A percentile compares a stretch with the other conserved stretches of the same genome.
Evolutionary conservation across 1,284 basidiomycete species (phyloP).

Genomic region (Ustilago sp.): DNA sequence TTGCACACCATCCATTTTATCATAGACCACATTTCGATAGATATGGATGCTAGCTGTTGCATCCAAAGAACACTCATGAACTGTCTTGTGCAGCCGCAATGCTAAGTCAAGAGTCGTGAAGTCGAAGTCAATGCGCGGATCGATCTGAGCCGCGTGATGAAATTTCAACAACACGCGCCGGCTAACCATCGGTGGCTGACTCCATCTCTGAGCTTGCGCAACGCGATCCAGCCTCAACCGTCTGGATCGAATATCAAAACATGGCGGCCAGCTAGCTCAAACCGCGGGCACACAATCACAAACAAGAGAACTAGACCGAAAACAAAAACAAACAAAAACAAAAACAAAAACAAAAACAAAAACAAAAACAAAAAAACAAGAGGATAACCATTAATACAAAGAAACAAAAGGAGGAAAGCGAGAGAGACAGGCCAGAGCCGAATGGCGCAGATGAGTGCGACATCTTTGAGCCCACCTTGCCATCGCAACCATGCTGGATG

Average conservation of each 20-base stretch:
- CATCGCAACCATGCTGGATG: background rate
- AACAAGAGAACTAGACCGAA: conserved; percentile 12
- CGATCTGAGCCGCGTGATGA: conserved; percentile 23
- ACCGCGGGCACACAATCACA: conserved; percentile 1
- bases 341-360: conserved; percentile 11
- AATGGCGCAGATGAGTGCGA: conserved; percentile 11
- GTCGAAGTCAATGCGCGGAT: background rate
- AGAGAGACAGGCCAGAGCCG: conserved; percentile 21
- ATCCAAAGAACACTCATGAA: background rate
- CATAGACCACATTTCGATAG: background rate
- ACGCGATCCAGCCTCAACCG: background rate
- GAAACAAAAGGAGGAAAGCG: conserved; percentile 35
- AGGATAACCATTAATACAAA: conserved; percentile 54
- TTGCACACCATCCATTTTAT: background rate
- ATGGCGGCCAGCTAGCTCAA: background rate
- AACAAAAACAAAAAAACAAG: conserved; percentile 28
- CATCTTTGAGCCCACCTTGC: background rate
- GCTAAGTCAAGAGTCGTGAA: background rate
- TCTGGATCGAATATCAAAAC: conserved; percentile 1
- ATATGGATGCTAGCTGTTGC: background rate
- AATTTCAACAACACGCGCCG: conserved; percentile 27
- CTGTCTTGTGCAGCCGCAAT: background rate
- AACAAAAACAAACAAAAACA: conserved; percentile 9
- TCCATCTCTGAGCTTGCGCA: background rate
- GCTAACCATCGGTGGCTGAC: background rate